Conservation (phyloP, 148 eudicot genomes). For the Gaultheria prostrata region DNA sequence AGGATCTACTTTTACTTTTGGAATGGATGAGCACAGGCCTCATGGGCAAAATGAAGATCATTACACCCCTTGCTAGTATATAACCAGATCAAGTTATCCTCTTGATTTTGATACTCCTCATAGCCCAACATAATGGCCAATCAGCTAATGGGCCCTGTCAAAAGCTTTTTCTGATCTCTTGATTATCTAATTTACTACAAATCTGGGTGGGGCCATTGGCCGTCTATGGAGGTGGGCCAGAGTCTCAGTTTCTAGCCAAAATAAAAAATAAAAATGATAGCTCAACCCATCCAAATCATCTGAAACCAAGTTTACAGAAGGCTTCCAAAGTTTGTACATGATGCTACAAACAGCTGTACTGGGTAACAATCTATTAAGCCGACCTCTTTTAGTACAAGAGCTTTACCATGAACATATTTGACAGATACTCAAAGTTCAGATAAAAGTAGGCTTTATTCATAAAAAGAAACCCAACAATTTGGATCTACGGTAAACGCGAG, state of each 20-base stretch:
- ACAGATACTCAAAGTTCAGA: neutral
- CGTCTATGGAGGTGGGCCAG: neutral
- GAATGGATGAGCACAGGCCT: neutral
- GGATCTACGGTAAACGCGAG: constrained; percentile 1
- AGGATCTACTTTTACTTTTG: neutral
- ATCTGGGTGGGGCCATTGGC: neutral
- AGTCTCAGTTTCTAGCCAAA: neutral
- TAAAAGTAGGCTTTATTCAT: neutral
- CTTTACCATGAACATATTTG: constrained; percentile 7
- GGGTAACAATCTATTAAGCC: neutral
- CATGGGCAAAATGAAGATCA: neutral
- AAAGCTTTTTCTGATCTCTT: neutral
- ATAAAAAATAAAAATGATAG: neutral
- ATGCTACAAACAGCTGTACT: neutral
- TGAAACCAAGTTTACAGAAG: neutral
- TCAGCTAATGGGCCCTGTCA: neutral
- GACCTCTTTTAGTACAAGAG: neutral
- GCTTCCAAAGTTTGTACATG: neutral
- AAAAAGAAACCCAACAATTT: neutral
- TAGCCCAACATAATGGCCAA: neutral
- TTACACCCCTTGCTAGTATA: neutral
- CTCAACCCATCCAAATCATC: neutral
- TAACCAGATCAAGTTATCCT: neutral
- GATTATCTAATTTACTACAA: neutral
- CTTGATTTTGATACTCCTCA: neutral